Evolutionary conservation across 768 basidiomycete genomes (phyloP), one percentile per base, ranked within the genome.

Genomic region (Kwoniella bestiolae): DNA sequence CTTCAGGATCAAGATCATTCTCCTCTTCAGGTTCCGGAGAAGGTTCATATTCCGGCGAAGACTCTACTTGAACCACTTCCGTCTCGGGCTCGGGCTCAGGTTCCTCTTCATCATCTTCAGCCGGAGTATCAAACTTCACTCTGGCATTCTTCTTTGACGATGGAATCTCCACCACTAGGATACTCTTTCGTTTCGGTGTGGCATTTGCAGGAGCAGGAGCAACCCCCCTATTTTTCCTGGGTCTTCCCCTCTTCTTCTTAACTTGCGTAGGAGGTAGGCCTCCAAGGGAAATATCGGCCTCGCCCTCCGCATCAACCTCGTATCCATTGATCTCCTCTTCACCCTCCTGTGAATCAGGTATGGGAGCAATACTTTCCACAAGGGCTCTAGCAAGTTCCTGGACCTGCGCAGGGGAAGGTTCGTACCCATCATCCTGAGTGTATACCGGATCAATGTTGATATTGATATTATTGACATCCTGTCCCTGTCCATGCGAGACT

Each of bases 331-430:
- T 12, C 23, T 60, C 58, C 16, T 49, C 58, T 49, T 60, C 58
- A 23, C 46, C 58, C 35, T 60, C 52, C 11, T 47, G 46, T 21
- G 52, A 7, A n/a, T 55, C 52, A 5, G 29, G 35, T 4, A 41
- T 35, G 18, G 60, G 49, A 2, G 16, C 47, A 0, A 51, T 21
- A n/a, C 26, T 29, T n/a, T 50, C 50, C 4, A 61, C 60, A 14
- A 61, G 60, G 3, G 60, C 60, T 26, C 50, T 18, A 1, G 60
- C 60, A 26, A 61, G 50, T 28, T 61, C 60, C 21, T 35, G 35
- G 3, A 61, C 60, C 34, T 55, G 52, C 6, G 52, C 52, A 25
- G 52, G 52, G 23, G 52, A 55, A 55, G 52, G 52, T 55, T 55
- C 52, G n/a, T 34, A 55, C 23, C 52, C 52, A 35, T 55, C 52